Conservation (phyloP, 164 flowering plant genomes). For the Stephania cephalantha region DNA sequence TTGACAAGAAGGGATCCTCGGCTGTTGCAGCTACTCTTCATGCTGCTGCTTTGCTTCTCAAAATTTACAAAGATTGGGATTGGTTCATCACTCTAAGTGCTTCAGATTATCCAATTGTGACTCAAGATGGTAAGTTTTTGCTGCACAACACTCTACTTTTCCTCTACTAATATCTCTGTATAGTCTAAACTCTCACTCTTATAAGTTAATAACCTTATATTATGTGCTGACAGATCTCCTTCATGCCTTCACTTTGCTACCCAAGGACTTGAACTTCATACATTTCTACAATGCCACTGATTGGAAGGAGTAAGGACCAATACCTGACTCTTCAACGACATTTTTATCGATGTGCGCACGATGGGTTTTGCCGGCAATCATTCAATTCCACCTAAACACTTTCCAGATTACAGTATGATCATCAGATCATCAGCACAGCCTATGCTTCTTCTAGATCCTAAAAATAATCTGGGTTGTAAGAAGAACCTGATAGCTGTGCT, state of each 20-base stretch:
- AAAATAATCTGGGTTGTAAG: no score
- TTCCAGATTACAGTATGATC: no score
- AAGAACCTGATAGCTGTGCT: no score
- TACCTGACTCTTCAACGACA: not conserved
- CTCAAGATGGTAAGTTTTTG: constrained; percentile 46
- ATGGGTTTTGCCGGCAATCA: not conserved
- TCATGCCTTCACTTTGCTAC: constrained; percentile 41
- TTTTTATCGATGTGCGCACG: not conserved
- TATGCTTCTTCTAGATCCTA: no score
- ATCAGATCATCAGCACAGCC: no score
- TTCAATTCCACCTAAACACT: no score
- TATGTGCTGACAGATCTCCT: constrained; percentile 36
- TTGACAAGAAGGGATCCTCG: constrained; percentile 37
- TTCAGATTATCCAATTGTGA: constrained; percentile 47
- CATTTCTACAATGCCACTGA: constrained; percentile 18
- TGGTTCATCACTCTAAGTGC: constrained; percentile 47
- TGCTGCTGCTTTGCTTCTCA: constrained; percentile 44
- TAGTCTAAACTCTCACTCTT: not conserved
- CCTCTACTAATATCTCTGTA: not conserved
- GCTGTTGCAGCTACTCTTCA: constrained; percentile 41
- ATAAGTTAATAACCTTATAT: not conserved
- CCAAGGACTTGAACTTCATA: constrained; percentile 45
- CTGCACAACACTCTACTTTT: not conserved
- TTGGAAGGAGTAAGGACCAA: constrained; percentile 30
- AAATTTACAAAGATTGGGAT: constrained; percentile 34